Evolutionary conservation across 2,329 filamentous ascomycete genomes (phyloP).

Genomic region (Beauveria caledonica): DNA sequence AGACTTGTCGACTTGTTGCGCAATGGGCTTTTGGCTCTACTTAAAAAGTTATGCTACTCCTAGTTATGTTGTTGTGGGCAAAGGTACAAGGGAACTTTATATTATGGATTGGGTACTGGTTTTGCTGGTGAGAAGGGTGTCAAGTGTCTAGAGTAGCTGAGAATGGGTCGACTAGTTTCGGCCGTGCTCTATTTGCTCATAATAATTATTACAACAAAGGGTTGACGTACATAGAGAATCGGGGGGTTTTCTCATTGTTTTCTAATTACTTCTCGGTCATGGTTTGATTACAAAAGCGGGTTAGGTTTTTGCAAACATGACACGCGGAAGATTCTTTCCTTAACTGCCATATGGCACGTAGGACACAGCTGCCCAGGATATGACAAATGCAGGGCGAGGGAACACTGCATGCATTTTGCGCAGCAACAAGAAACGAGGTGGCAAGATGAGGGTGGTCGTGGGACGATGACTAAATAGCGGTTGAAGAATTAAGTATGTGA

Average conservation of each 20-base stretch:
- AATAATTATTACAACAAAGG: no score
- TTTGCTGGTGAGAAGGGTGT: neutral
- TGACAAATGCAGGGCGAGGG: no score
- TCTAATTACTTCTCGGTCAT: neutral
- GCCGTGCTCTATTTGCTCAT: neutral
- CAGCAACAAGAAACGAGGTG: neutral
- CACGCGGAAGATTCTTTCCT: no score
- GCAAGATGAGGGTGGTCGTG: neutral
- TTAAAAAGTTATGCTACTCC: neutral
- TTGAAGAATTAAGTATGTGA: no score
- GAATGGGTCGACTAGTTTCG: neutral
- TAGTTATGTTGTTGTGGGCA: neutral
- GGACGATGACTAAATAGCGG: neutral
- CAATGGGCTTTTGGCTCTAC: neutral
- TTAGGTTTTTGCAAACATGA: neutral
- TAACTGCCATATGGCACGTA: neutral
- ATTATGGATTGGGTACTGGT: neutral
- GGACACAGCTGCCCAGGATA: neutral
- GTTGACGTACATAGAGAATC: no score
- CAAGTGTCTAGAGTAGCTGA: neutral
- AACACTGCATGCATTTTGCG: no score
- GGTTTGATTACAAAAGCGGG: neutral
- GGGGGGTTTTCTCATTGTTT: no score
- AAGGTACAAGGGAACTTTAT: conserved; percentile 1
- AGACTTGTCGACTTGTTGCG: neutral